Conservation (phyloP, 1,284 basidiomycete species). For the Ustanciosporium gigantosporum region DNA sequence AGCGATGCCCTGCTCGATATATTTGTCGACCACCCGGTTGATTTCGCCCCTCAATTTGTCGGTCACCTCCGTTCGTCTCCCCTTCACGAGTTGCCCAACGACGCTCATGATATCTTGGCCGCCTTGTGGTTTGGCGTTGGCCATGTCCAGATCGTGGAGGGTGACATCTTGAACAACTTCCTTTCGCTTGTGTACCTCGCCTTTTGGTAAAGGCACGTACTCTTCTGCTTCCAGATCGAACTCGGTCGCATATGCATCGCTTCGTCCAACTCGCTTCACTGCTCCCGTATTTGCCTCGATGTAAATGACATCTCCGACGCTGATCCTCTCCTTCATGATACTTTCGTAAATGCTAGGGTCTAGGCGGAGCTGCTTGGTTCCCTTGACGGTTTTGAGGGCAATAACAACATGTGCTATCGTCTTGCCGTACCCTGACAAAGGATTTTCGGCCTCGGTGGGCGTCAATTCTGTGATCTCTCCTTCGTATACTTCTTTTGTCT, state of each 20-base stretch:
- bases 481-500: slow-evolving; percentile 98
- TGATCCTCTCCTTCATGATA: slow-evolving; percentile 95
- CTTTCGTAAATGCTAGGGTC: slow-evolving; percentile 97
- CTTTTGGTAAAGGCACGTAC: slow-evolving; percentile 95
- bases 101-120: slow-evolving; percentile 99
- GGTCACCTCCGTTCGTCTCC: slow-evolving; percentile 90
- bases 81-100: slow-evolving; percentile 95
- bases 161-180: slow-evolving; percentile 97
- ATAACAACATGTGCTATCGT: slow-evolving; percentile 96
- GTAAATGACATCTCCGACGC: slow-evolving; percentile 95
- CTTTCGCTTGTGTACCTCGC: slow-evolving; percentile 95
- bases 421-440: slow-evolving; percentile 84
- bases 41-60: slow-evolving; percentile 94
- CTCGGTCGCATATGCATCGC: slow-evolving; percentile 97
- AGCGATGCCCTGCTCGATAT: slow-evolving; percentile 96
- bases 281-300: slow-evolving; percentile 92
- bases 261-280: slow-evolving; percentile 95
- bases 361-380: slow-evolving; percentile 93
- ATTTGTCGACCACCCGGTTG: slow-evolving; percentile 96
- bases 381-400: slow-evolving; percentile 94
- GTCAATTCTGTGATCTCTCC: slow-evolving; percentile 97
- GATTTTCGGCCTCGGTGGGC: slow-evolving; percentile 69
- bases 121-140: slow-evolving; percentile 88
- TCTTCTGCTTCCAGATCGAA: slow-evolving; percentile 98
- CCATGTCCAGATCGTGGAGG: slow-evolving; percentile 92